Percentiles rank a stretch among this genome's conserved stretches.
Evolutionary conservation across 176 grass and related monocot genomes (phyloP).

Genomic region (Olyra latifolia): DNA sequence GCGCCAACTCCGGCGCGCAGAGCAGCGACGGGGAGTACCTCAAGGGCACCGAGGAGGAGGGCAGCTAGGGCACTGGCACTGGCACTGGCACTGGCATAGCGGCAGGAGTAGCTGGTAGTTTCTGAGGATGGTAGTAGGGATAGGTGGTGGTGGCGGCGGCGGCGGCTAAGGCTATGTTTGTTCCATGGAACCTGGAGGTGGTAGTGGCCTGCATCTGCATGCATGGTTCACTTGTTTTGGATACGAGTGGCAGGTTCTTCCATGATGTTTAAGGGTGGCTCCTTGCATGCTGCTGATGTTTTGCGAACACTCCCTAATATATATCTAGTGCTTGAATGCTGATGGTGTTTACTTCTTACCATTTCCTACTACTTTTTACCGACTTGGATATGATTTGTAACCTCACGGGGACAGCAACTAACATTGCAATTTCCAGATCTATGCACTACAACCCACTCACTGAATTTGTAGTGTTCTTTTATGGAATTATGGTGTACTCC

Average conservation of each 20-base stretch:
- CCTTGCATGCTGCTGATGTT: constrained; percentile 9
- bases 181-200: constrained; percentile 53
- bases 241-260: constrained; percentile 44
- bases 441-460: too few species aligned
- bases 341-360: constrained; percentile 19
- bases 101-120: constrained; percentile 29
- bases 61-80: constrained; percentile 26
- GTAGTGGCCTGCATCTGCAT: constrained; percentile 37
- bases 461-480: too few species aligned
- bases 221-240: constrained; percentile 56
- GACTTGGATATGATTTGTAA: too few species aligned
- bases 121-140: constrained; percentile 19
- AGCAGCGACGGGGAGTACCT: constrained; percentile 75
- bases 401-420: too few species aligned
- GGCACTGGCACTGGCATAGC: neutral
- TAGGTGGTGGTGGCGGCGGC: neutral
- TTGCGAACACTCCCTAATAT: neutral
- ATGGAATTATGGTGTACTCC: too few species aligned
- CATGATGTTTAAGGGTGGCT: constrained; percentile 21
- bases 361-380: too few species aligned
- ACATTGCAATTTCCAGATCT: too few species aligned
- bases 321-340: constrained; percentile 21
- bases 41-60: constrained; percentile 88
- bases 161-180: constrained; percentile 13
- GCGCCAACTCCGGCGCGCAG: constrained; percentile 56